Evolutionary conservation across 805 yeast species (phyloP), one percentile per base, ranked within the genome.

Genomic region (Kuraishia piskuri): DNA sequence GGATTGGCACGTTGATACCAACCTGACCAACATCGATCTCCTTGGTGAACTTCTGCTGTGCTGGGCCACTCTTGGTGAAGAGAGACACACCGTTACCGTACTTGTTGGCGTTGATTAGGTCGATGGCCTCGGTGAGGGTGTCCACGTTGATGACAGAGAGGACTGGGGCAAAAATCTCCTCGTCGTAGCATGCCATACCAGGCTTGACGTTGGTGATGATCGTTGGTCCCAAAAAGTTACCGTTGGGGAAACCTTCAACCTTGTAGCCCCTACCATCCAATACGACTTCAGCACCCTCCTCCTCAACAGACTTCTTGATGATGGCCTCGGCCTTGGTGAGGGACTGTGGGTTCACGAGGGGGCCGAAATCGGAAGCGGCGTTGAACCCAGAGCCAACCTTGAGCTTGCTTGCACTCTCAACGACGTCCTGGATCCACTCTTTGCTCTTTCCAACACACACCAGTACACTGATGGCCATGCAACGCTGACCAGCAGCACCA

Each of bases 401-500:
- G 63, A 86, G 79, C 54, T 67, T 61, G 60, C 76, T 70, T 48
- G 90, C 90, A 49, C 76, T 79, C 52, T 67, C 74, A 36, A 80
- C 78, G 50, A 86, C 74, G 51, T 84, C 90, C 46, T 70, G 60
- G 52, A 85, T 69, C 88, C 89, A 84, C 57, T 76, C 77, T 63
- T 75, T 75, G 56, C 87, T 74, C 56, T 76, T 73, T 46, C 90
- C 90, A 22, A 86, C 90, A 20, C 88, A 79, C 51, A 86, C 87
- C 57, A 86, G 73, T 37, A 83, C 87, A 22, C 87, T 83, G 52
- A 86, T 81, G 10, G 89, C 88, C 87, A 86, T 82, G 70, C 92
- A 86, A 65, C 90, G 80, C 75, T 86, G 92, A 57, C 91, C 92
- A 20, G 91, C 90, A 51, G 91, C 90, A 31, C 91, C 90, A 67